phyloP scores from a whole-genome alignment of 2,329 filamentous ascomycete genomes.

The Aspergillus sp. region DNA sequence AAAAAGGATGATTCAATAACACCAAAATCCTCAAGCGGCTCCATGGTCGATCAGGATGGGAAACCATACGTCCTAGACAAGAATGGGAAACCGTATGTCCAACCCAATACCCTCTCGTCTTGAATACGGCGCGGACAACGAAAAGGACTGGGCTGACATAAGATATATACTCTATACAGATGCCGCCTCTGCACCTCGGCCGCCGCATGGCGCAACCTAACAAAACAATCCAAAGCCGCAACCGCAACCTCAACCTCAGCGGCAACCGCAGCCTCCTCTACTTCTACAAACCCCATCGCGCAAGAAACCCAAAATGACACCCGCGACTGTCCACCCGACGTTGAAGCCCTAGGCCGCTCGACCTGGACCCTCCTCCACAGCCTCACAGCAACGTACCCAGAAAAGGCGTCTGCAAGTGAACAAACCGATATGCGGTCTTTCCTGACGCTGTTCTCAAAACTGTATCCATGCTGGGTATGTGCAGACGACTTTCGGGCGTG shows the following conservation, averaged over 20 bases:
- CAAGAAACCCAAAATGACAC: slow-evolving; percentile 14
- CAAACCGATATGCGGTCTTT: slow-evolving; percentile 78
- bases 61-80: slow-evolving; percentile 51
- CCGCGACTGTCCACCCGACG: slow-evolving; percentile 82
- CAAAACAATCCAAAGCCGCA: slow-evolving; percentile 42
- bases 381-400: slow-evolving; percentile 84
- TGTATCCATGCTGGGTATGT: slow-evolving; percentile 96
- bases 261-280: slow-evolving; percentile 28
- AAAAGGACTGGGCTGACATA: neutral
- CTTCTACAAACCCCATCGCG: slow-evolving; percentile 16
- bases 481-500: slow-evolving; percentile 87
- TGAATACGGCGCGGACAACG: neutral
- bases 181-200: slow-evolving; percentile 51
- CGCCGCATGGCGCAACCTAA: slow-evolving; percentile 47
- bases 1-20: slow-evolving; percentile 20
- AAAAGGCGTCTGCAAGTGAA: slow-evolving; percentile 63
- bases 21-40: slow-evolving; percentile 44
- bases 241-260: slow-evolving; percentile 30
- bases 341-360: slow-evolving; percentile 79
- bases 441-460: slow-evolving; percentile 73
- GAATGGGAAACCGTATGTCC: slow-evolving; percentile 51
- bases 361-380: slow-evolving; percentile 94
- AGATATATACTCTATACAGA: slow-evolving; percentile 24
- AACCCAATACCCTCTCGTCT: neutral
- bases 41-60: slow-evolving; percentile 51